phyloP scores from a whole-genome alignment of 1,139 yeast species.

The Saccharomyces hybrid region DNA sequence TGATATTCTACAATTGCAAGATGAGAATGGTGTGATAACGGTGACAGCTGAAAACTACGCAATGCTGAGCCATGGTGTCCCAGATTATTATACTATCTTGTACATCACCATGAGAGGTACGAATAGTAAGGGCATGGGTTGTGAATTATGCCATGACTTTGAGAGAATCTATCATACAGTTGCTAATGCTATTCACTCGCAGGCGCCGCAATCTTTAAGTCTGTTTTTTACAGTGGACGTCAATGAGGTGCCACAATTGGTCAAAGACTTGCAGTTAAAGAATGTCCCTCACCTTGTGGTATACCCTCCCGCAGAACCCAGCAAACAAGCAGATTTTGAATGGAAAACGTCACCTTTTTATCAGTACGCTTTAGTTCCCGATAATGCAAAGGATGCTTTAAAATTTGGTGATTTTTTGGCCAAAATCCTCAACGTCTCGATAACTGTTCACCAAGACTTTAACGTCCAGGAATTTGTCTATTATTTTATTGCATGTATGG shows the following conservation, averaged over 20 bases:
- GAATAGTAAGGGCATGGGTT: conserved; percentile 29
- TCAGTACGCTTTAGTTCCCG: conserved; percentile 28
- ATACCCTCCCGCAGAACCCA: conserved; percentile 42
- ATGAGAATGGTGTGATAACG: conserved; percentile 24
- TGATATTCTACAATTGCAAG: conserved; percentile 12
- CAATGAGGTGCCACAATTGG: conserved; percentile 35
- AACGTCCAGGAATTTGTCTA: conserved; percentile 38
- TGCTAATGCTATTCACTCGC: conserved; percentile 38
- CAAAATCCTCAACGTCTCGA: conserved; percentile 36
- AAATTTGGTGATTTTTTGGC: conserved; percentile 49
- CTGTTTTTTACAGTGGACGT: conserved; percentile 49
- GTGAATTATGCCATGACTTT: conserved; percentile 39
- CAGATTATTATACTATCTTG: conserved; percentile 39
- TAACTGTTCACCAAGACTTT: conserved; percentile 38
- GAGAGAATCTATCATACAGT: conserved; percentile 37
- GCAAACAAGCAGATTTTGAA: conserved; percentile 15
- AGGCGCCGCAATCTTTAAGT: conserved; percentile 37
- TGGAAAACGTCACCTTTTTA: conserved; percentile 31
- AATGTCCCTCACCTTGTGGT: conserved; percentile 60
- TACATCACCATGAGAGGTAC: conserved; percentile 39
- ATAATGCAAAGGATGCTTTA: conserved; percentile 28
- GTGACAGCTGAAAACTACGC: conserved; percentile 30
- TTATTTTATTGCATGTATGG: conserved; percentile 42
- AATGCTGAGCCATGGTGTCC: conserved; percentile 28
- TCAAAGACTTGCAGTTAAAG: conserved; percentile 37